Evolutionary conservation across 805 yeast species (phyloP), one percentile per base, ranked within the genome.

Genomic region (Zygoascus biomembranicola): DNA sequence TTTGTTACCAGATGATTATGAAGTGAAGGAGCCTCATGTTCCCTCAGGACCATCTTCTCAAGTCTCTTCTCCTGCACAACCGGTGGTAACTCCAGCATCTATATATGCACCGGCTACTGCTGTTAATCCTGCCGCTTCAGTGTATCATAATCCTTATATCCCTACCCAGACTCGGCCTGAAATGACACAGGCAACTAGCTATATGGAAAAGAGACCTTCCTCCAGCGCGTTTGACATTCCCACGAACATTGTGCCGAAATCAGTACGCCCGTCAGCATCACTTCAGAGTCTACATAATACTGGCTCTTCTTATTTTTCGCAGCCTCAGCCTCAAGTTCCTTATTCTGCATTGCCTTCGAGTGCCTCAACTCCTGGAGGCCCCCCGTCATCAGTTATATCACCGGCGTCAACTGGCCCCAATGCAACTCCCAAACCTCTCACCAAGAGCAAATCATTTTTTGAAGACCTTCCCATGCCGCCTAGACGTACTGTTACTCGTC

Each of bases 401-500:
- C 51, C 51, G 26, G 51, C 52, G 42, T 55, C 49, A 44, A 58
- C 35, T 45, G 47, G 46, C 43, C 56, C 23, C 52, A 57, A 6
- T 23, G 16, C 39, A 13, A 11, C 13, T 8, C 16, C 39, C 13
- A 42, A 44, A 35, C 31, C 50, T 14, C 45, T 54, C 14, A 26
- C n/a, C 45, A 54, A 66, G 10, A 66, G 63, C 55, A 74, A 77
- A 61, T 67, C 79, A 9, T 80, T 83, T 61, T 82, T 80, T 61
- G 84, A 79, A 52, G 88, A 82, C 52, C 63, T 80, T 41, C 87
- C 87, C 3, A 32, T 60, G 2, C 68, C 70, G 9, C 66, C 64
- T 13, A 44, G 31, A 56, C 59, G 19, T 63, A 59, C 55, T 11
- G 39, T 55, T 8, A 20, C 56, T 5, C 44, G 59, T 11, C 50